Evolutionary conservation across 331 rosid species (phyloP), one percentile per base, ranked within the genome.

Genomic region (Quercus tomentella): DNA sequence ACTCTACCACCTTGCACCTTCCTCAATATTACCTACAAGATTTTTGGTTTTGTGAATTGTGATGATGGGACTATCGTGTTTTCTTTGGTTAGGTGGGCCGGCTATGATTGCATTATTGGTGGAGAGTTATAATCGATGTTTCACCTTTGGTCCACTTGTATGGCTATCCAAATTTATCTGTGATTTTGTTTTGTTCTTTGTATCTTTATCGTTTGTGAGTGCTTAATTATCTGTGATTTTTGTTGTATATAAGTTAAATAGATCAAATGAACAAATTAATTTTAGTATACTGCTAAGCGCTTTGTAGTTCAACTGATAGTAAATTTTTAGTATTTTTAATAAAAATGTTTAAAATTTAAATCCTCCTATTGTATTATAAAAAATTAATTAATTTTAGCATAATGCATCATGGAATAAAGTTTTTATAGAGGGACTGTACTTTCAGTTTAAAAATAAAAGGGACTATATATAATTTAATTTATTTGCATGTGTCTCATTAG

Each of bases 51-150:
- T 25, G 49, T 41, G 49, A 41, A 9, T 9, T 41, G 49, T 63
- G 70, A 22, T 61, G 14, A 35, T 4, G 23, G 22, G 67, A 55
- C n/a, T 20, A 69, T 71, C 37, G 76, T 18, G 6, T 35, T 45
- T 57, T 69, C 22, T 58, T 45, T 56, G 8, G 22, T 57, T 63
- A 75, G 41, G 84, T 77, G 88, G 88, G 43, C 37, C 22, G 62
- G 33, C 65, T 75, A 75, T 81, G 68, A 70, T 68, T 55, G 69
- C 74, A 83, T 83, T 68, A 82, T 89, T 84, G 97, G 88, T 58
- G 65, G 81, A 58, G 79, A 77, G 91, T 60, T 72, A 58, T 49
- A 41, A 52, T 88, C 82, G 55, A 83, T 20, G 11, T 3, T 43
- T 18, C 77, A 14, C 77, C 70, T 23, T 61, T 87, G 83, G 79